Conservation (phyloP, 306 rosid species). For the Inga oerstediana region DNA sequence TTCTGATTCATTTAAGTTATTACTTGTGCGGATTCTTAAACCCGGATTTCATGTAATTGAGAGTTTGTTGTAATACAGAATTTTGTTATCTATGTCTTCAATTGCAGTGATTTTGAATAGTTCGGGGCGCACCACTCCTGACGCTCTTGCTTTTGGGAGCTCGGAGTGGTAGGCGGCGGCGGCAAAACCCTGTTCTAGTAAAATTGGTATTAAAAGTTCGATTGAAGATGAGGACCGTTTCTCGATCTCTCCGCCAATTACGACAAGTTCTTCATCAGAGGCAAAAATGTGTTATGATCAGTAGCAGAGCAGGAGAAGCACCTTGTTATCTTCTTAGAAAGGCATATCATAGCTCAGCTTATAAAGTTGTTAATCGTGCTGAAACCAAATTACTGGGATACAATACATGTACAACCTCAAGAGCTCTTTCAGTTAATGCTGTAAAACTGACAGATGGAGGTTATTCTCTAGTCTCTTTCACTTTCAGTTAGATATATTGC, state of each 20-base stretch:
- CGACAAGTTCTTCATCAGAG: constrained; percentile 41
- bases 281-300: constrained; percentile 36
- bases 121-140: constrained; percentile 9
- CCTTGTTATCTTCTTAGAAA: constrained; percentile 40
- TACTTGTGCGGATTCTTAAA: background rate
- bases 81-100: constrained; percentile 14
- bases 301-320: constrained; percentile 39
- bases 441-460: constrained; percentile 64
- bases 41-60: background rate
- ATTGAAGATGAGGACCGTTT: constrained; percentile 65
- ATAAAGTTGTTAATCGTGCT: constrained; percentile 36
- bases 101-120: constrained; percentile 44
- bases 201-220: background rate
- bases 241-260: constrained; percentile 55
- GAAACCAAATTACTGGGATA: constrained; percentile 35
- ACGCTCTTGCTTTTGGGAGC: constrained; percentile 29
- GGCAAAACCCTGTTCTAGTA: background rate
- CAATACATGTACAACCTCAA: constrained; percentile 40
- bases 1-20: constrained; percentile 13
- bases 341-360: constrained; percentile 40
- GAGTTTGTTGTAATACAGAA: constrained; percentile 7
- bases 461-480: constrained; percentile 22
- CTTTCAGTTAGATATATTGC: background rate
- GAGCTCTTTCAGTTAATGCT: constrained; percentile 57
- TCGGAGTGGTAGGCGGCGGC: constrained; percentile 19